Evolutionary conservation across 805 yeast genomes (phyloP), one percentile per base, ranked within the genome.

Genomic region (Saturnispora serradocipensis): DNA sequence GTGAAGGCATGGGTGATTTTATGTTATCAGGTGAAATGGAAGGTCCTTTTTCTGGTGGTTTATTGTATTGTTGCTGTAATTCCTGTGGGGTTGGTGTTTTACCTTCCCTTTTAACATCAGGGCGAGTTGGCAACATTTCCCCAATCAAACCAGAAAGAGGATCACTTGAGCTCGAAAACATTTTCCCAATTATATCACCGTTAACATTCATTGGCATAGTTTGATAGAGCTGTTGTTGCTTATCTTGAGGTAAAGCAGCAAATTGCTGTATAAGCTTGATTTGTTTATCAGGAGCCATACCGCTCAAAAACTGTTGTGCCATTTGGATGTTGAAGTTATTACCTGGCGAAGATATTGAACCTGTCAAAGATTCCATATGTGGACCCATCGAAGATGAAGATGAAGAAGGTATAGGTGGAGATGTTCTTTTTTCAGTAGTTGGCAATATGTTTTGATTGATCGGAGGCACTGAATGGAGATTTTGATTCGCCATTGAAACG

Each of bases 11-110:
- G 7, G 67, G 56, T 2, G 66, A 61, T 47, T 59, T 57, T 18
- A 66, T 65, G 20, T 63, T 53, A 51, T 64, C 62, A 4, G 69
- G 69, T 3, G 67, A 64, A 36, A 65, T 50, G 27, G 61, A 45
- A 53, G 69, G 58, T 6, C 64, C 57, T 34, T 24, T 22, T 4
- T 52, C 36, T 51, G 50, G 55, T 40, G 52, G 53, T 27, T 56
- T 60, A 35, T 51, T 59, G 25, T 46, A 55, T 56, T 62, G 51
- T 52, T 62, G 51, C 35, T 58, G 48, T 39, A 57, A 56, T 52
- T 58, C 50, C 51, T 51, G 54, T 32, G 64, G 50, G 27, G 65
- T 52, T 50, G 59, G 54, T 48, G 40, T 53, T 22, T 28, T 32
- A 18, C 47, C 51, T 20, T 51, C 38, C 42, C 42, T 43, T 35